These are phyloP conservation scores for Globisporangium polare DNA, from an alignment of 352 stramenopile genomes.

Conservation along the genomic window DNA sequence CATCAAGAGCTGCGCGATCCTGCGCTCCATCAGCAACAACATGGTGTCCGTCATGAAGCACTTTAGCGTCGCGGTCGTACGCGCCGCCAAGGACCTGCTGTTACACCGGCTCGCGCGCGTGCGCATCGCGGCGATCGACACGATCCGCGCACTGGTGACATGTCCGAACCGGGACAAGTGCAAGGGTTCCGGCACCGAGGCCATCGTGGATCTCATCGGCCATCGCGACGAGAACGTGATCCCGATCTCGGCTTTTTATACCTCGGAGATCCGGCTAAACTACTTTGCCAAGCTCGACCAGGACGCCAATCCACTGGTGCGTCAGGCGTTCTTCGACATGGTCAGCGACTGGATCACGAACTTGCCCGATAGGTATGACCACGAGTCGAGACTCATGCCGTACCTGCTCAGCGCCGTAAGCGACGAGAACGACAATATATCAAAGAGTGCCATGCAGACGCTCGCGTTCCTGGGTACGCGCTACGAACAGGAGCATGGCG, in stretches of 20 bases:
- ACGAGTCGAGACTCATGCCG: constrained; percentile 91
- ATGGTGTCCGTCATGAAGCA: constrained; percentile 93
- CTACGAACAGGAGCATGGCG: constrained; percentile 65
- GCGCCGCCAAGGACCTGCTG: constrained; percentile 77
- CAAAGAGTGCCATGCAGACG: constrained; percentile 56
- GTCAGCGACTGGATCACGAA: constrained; percentile 88
- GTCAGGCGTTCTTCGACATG: constrained; percentile 83
- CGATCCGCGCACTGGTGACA: constrained; percentile 78
- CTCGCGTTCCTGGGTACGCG: constrained; percentile 59
- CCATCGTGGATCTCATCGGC: constrained; percentile 93
- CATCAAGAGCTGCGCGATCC: constrained; percentile 55
- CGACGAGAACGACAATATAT: constrained; percentile 54
- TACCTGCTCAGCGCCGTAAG: constrained; percentile 91
- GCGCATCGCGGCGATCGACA: constrained; percentile 77
- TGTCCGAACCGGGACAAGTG: constrained; percentile 89
- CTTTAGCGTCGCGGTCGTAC: constrained; percentile 89
- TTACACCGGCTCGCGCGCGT: constrained; percentile 89
- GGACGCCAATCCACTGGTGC: constrained; percentile 80
- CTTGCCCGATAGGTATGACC: constrained; percentile 92
- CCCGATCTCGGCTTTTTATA: constrained; percentile 93
- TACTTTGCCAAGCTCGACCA: constrained; percentile 90
- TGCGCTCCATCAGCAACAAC: constrained; percentile 46
- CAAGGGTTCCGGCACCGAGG: constrained; percentile 92
- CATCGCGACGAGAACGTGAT: constrained; percentile 96
- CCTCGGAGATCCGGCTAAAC: constrained; percentile 88